A percentile compares a stretch with the other conserved stretches of the same genome.
phyloP scores from a whole-genome alignment of 495 filamentous ascomycete genomes.

The Corynascus novoguineensis region DNA sequence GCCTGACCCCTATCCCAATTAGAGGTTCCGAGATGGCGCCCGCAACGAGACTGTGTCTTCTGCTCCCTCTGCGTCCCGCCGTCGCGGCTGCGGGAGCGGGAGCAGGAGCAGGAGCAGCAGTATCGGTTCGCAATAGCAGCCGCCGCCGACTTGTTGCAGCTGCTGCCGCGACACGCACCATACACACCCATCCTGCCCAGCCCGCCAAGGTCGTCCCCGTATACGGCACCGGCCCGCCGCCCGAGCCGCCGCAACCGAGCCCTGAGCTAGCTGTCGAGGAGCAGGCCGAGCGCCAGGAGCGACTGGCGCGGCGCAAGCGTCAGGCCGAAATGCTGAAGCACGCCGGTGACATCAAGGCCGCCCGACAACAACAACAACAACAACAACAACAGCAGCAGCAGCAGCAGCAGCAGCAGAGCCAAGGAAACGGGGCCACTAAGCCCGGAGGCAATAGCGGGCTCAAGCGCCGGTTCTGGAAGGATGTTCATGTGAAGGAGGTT shows the following conservation, averaged over 20 bases:
- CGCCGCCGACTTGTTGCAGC: background rate
- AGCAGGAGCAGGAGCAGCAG: background rate
- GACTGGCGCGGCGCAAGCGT: slow-evolving; percentile 44
- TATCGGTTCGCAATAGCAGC: background rate
- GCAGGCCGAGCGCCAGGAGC: slow-evolving; percentile 35
- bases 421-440: background rate
- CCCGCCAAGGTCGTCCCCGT: slow-evolving; percentile 54
- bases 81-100: no score
- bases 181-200: slow-evolving; percentile 39
- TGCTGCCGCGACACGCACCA: slow-evolving; percentile 17
- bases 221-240: slow-evolving; percentile 79
- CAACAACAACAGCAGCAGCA: slow-evolving; percentile 1
- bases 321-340: slow-evolving; percentile 48
- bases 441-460: slow-evolving; percentile 33
- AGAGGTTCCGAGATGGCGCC: slow-evolving; percentile 17
- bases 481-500: slow-evolving; percentile 57
- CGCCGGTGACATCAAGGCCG: slow-evolving; percentile 40
- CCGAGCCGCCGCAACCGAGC: slow-evolving; percentile 44
- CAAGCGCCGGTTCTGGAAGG: slow-evolving; percentile 76
- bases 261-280: slow-evolving; percentile 28
- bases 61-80: slow-evolving; percentile 8
- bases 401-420: background rate
- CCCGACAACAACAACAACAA: background rate
- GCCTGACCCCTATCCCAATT: background rate
- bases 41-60: slow-evolving; percentile 17